Evolutionary conservation across 306 rosid species (phyloP).

Genomic region (Elaeagnus macrophylla): DNA sequence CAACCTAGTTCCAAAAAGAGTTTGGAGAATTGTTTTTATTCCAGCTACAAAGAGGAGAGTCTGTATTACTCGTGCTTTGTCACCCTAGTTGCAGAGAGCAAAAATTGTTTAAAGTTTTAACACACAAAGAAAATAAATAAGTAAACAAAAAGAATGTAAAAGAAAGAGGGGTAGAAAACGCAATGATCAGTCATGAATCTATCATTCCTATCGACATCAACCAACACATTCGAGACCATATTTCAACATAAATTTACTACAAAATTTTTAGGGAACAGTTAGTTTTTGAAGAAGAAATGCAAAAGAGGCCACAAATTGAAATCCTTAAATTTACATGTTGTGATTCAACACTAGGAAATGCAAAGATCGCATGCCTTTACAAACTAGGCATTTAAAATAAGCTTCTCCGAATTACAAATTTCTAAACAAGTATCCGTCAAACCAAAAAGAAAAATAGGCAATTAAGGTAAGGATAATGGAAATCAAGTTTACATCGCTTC

Average conservation of each 20-base stretch:
- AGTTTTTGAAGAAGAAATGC: neutral
- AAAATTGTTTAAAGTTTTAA: slow-evolving; percentile 10
- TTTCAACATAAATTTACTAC: no score
- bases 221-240: no score
- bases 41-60: slow-evolving; percentile 92
- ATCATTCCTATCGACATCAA: no score
- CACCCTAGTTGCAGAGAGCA: slow-evolving; percentile 53
- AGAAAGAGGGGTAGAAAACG: no score
- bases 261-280: no score
- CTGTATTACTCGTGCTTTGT: slow-evolving; percentile 85
- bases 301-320: no score
- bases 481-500: slow-evolving; percentile 57
- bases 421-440: neutral
- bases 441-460: neutral
- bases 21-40: slow-evolving; percentile 89
- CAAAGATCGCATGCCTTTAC: neutral
- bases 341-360: neutral
- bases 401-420: neutral
- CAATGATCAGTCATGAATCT: no score
- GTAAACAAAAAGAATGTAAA: no score
- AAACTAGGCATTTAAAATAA: neutral
- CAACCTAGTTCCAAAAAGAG: slow-evolving; percentile 91
- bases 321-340: no score
- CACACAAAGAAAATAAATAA: neutral
- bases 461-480: neutral